Conservation (phyloP, 2,329 filamentous ascomycete species). For the Ceratocystis albifundus region DNA sequence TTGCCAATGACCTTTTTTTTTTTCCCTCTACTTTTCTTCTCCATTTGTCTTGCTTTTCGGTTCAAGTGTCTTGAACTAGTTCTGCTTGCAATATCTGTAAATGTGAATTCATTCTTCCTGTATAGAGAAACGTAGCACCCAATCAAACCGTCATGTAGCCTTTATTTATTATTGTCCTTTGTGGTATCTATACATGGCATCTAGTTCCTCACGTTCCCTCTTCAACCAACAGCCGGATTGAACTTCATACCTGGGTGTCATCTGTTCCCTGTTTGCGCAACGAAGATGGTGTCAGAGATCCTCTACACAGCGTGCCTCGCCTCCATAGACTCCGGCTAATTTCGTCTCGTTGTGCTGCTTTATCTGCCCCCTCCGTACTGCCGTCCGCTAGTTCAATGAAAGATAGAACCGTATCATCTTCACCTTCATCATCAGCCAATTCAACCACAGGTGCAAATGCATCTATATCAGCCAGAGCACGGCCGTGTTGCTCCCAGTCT, state of each 20-base stretch:
- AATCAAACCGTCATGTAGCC: not conserved
- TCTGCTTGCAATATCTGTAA: constrained; percentile 7
- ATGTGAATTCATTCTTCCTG: not conserved
- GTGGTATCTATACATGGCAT: not conserved
- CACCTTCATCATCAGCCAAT: not conserved
- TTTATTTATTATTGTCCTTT: not conserved
- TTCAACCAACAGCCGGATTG: not conserved
- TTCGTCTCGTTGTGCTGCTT: not conserved
- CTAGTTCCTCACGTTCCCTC: not conserved
- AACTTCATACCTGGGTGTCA: not conserved
- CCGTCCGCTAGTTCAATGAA: not conserved
- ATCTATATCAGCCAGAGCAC: not conserved
- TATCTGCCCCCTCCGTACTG: not conserved
- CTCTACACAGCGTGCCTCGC: not conserved
- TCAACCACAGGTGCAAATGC: constrained; percentile 9
- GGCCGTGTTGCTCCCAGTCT: not conserved
- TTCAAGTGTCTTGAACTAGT: not conserved
- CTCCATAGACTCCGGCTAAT: not conserved
- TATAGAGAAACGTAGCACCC: too few species aligned
- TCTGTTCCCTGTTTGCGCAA: not conserved
- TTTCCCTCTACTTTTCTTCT: not conserved
- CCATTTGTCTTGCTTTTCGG: not conserved
- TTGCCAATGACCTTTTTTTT: constrained; percentile 10
- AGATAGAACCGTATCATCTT: not conserved
- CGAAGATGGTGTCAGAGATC: not conserved